A percentile compares a stretch with the other conserved stretches of the same genome.
phyloP scores from a whole-genome alignment of 2,329 filamentous ascomycete genomes.

The Ophiosphaerella herpotricha region DNA sequence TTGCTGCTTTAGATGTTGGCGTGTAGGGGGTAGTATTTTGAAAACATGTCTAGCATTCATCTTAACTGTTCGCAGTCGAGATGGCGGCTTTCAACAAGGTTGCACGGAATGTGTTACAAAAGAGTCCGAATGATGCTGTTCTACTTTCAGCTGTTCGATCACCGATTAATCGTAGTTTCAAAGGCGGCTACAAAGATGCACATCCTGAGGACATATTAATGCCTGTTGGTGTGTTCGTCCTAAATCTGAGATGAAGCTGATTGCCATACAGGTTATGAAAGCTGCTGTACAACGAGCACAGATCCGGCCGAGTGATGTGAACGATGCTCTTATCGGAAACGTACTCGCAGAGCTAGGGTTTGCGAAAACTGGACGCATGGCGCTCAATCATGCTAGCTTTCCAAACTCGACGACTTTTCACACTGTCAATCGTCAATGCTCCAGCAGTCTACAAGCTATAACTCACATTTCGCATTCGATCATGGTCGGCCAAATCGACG shows the following conservation, averaged over 20 bases:
- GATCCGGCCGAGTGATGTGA: conserved; percentile 29
- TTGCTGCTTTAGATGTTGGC: conserved; percentile 2
- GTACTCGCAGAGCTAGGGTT: conserved; percentile 80
- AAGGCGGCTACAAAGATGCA: conserved; percentile 95
- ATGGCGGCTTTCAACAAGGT: conserved; percentile 39
- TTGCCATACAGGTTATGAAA: conserved; percentile 71
- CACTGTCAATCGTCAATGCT: conserved; percentile 93
- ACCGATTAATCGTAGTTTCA: conserved; percentile 81
- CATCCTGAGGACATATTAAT: conserved; percentile 81
- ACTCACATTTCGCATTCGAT: conserved; percentile 94
- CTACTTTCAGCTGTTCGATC: conserved; percentile 90
- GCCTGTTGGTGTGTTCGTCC: conserved; percentile 52
- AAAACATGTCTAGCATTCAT: conserved; percentile 1
- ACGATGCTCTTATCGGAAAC: conserved; percentile 63
- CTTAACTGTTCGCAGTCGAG: conserved; percentile 1
- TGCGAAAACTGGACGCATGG: conserved; percentile 87
- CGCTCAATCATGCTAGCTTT: conserved; percentile 86
- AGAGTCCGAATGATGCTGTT: conserved; percentile 93
- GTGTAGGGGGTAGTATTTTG: conserved; percentile 4
- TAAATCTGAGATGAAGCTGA: conserved; percentile 67
- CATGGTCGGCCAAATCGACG: conserved; percentile 74
- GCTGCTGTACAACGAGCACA: conserved; percentile 41
- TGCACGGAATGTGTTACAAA: conserved; percentile 67
- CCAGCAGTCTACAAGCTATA: conserved; percentile 90
- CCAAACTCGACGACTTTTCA: conserved; percentile 83